A percentile compares a stretch with the other conserved stretches of the same genome.
These are phyloP conservation scores for Ogataea philodendri DNA, from an alignment of 805 yeast species.

Conservation along the genomic window DNA sequence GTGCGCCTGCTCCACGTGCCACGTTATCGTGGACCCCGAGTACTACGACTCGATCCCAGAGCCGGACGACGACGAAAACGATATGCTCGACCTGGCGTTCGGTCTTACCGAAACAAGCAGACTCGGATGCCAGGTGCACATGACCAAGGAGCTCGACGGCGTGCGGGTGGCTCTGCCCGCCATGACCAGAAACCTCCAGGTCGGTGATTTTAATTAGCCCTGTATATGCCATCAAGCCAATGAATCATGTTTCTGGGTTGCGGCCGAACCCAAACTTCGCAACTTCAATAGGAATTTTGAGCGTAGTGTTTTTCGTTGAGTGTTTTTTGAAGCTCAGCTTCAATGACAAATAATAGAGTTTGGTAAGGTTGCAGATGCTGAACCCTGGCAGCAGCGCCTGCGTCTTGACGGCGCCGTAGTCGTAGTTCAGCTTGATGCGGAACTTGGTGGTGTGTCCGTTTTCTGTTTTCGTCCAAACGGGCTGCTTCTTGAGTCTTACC, in stretches of 20 bases:
- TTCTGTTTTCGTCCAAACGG: conserved; percentile 18
- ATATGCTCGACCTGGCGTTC: conserved; percentile 96
- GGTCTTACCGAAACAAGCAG: conserved; percentile 96
- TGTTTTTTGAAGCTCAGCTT: conserved; percentile 19
- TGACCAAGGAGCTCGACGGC: conserved; percentile 91
- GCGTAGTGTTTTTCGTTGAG: conserved; percentile 13
- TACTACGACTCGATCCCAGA: conserved; percentile 88
- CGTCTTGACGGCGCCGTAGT: conserved; percentile 14
- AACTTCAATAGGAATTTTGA: conserved; percentile 25
- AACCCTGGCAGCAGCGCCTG: conserved; percentile 24
- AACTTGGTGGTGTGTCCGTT: conserved; percentile 15
- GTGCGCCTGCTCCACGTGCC: conserved; percentile 98
- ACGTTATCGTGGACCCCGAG: conserved; percentile 93
- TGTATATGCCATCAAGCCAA: not conserved
- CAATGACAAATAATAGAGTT: conserved; percentile 21
- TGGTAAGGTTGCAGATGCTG: conserved; percentile 20
- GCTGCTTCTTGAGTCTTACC: conserved; percentile 13
- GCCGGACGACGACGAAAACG: conserved; percentile 97
- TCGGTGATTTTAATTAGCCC: conserved; percentile 63
- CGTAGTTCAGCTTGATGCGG: conserved; percentile 18
- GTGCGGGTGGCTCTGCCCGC: conserved; percentile 93
- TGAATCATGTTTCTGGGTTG: conserved; percentile 1
- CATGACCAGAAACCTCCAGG: conserved; percentile 90
- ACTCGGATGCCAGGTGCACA: conserved; percentile 88
- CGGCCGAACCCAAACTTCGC: conserved; percentile 15